These are phyloP conservation scores for Alternaria sp. DNA, from an alignment of 2,329 filamentous ascomycete genomes.

Conservation along the genomic window DNA sequence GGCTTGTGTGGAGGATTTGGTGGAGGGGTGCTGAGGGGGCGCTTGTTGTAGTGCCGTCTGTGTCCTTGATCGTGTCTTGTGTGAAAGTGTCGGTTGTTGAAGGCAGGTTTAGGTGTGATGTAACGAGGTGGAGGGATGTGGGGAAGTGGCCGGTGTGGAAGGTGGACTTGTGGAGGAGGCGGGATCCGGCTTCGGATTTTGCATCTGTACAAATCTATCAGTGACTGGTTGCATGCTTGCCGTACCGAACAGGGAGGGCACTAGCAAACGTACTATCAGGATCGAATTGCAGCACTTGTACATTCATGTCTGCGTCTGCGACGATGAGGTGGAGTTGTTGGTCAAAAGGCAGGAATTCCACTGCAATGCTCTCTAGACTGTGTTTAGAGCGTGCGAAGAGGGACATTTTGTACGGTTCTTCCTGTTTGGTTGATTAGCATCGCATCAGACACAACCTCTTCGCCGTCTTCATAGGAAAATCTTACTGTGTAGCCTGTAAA, in stretches of 20 bases:
- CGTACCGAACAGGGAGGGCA: too few relatives aligned
- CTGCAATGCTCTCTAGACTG: constrained; percentile 77
- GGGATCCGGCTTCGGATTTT: constrained; percentile 87
- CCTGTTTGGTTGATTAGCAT: constrained; percentile 54
- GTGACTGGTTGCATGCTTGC: not conserved
- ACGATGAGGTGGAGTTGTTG: constrained; percentile 83
- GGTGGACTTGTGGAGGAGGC: constrained; percentile 84
- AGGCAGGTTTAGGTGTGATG: constrained; percentile 66
- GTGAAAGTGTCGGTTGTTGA: constrained; percentile 37
- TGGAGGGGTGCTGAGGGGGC: constrained; percentile 26
- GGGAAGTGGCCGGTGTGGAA: constrained; percentile 87
- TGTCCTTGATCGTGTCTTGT: constrained; percentile 1
- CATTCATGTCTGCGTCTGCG: constrained; percentile 81
- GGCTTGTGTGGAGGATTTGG: constrained; percentile 45
- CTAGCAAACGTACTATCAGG: constrained; percentile 76
- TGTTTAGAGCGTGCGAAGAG: constrained; percentile 88
- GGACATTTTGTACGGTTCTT: constrained; percentile 95
- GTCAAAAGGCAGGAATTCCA: constrained; percentile 88
- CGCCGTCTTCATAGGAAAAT: not conserved
- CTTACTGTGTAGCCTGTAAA: constrained; percentile 86
- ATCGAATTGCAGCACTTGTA: constrained; percentile 92
- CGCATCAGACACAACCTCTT: fast-evolving
- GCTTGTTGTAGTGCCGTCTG: not conserved
- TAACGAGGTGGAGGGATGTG: constrained; percentile 75
- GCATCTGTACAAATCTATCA: constrained; percentile 68